Evolutionary conservation across 495 filamentous ascomycete genomes (phyloP).

Genomic region (Evernia prunastri): DNA sequence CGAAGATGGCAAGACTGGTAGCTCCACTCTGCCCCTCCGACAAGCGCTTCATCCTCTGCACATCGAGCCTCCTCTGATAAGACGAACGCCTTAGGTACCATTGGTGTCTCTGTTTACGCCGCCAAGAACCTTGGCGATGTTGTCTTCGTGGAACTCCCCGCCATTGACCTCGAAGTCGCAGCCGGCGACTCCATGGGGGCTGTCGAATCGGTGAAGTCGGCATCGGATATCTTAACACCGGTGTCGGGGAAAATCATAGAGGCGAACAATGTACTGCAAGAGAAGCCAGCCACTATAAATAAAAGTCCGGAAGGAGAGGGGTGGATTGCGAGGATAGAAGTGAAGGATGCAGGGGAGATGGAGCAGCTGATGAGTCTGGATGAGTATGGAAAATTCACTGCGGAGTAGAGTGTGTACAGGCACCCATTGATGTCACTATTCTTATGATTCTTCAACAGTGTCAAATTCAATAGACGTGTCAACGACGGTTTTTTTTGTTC

Average conservation of each 20-base stretch:
- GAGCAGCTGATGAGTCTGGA: conserved; percentile 65
- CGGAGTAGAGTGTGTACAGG: conserved; percentile 33
- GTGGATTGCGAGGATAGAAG: conserved; percentile 85
- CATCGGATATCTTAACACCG: conserved; percentile 90
- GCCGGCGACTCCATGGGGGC: conserved; percentile 73
- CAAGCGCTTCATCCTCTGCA: not conserved
- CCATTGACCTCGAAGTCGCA: conserved; percentile 57
- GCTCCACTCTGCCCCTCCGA: conserved; percentile 1
- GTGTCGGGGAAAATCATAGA: conserved; percentile 67
- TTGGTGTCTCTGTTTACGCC: conserved; percentile 89
- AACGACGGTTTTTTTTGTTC: not conserved
- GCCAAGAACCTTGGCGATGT: conserved; percentile 89
- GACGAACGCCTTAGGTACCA: conserved; percentile 46
- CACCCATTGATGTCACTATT: not conserved
- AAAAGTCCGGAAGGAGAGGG: conserved; percentile 75
- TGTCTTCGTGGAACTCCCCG: conserved; percentile 89
- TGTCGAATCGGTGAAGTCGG: conserved; percentile 96
- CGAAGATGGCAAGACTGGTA: conserved; percentile 60
- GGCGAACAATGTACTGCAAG: conserved; percentile 65
- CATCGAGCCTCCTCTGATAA: not conserved
- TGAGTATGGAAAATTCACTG: conserved; percentile 67
- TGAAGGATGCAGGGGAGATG: conserved; percentile 61
- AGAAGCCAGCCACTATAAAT: conserved; percentile 82
- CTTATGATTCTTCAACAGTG: not conserved
- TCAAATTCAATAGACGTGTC: not conserved